phyloP scores from a whole-genome alignment of 1,284 basidiomycete species.

The Sporisorium graminicola region DNA sequence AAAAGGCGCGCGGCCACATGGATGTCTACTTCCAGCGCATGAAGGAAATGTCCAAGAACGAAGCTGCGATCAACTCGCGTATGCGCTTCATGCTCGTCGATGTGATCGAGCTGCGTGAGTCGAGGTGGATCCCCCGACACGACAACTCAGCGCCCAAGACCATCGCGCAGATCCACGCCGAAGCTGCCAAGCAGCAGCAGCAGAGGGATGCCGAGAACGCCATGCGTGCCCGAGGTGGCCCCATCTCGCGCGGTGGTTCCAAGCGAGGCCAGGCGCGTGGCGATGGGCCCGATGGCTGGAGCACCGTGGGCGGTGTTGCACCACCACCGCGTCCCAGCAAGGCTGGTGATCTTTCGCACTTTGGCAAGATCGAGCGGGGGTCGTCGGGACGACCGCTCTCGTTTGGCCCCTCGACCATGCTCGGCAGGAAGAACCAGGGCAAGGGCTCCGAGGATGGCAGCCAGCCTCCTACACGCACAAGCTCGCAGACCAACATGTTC shows the following conservation, averaged over 20 bases:
- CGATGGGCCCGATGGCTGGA: constrained; percentile 81
- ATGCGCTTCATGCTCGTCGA: constrained; percentile 97
- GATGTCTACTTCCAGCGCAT: constrained; percentile 93
- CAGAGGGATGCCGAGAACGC: constrained; percentile 55
- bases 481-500: constrained; percentile 88
- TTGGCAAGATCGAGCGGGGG: constrained; percentile 77
- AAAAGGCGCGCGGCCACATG: constrained; percentile 85
- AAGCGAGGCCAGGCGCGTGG: constrained; percentile 78
- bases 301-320: constrained; percentile 76
- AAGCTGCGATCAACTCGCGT: constrained; percentile 81
- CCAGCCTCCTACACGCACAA: constrained; percentile 80
- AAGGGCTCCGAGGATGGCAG: constrained; percentile 72
- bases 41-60: constrained; percentile 80
- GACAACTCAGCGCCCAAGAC: constrained; percentile 84
- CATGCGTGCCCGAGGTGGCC: constrained; percentile 76
- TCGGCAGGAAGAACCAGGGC: constrained; percentile 76
- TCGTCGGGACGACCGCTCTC: constrained; percentile 75
- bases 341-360: constrained; percentile 86
- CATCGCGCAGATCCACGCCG: constrained; percentile 88
- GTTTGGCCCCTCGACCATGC: constrained; percentile 78
- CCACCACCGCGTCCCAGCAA: constrained; percentile 76
- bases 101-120: constrained; percentile 86
- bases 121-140: constrained; percentile 84
- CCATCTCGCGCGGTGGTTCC: constrained; percentile 84
- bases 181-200: constrained; percentile 72